Conservation (phyloP, 2,329 filamentous ascomycete genomes). For the Fusarium sp. region DNA sequence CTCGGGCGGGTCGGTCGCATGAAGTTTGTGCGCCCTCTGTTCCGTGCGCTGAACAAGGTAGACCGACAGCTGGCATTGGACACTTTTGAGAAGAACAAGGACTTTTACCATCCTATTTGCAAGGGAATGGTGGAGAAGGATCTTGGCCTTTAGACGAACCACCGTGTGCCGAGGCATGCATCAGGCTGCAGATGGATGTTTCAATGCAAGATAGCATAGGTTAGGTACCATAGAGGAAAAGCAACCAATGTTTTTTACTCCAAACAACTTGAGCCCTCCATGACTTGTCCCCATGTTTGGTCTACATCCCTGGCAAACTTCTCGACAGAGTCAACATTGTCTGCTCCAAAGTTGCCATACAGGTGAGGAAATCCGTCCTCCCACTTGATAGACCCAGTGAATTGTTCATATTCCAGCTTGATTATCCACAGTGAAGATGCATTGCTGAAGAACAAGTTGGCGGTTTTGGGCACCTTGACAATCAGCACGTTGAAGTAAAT, state of each 20-base stretch:
- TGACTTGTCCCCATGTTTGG: slow-evolving; percentile 59
- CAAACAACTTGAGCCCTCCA: slow-evolving; percentile 55
- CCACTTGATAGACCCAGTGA: slow-evolving; percentile 61
- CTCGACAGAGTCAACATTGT: slow-evolving; percentile 59
- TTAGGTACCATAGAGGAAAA: neutral
- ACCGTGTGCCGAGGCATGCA: neutral
- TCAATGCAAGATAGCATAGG: neutral
- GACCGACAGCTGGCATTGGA: slow-evolving; percentile 79
- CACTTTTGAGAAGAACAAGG: slow-evolving; percentile 87
- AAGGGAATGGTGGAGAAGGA: slow-evolving; percentile 88
- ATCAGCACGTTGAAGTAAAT: neutral
- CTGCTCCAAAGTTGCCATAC: slow-evolving; percentile 66
- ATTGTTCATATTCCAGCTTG: slow-evolving; percentile 62
- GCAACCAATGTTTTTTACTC: slow-evolving; percentile 40
- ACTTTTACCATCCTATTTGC: slow-evolving; percentile 97
- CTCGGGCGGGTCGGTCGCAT: slow-evolving; percentile 88
- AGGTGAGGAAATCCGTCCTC: slow-evolving; percentile 69
- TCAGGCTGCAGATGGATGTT: neutral
- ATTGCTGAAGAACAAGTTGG: slow-evolving; percentile 56
- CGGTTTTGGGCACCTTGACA: slow-evolving; percentile 56
- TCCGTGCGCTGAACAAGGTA: slow-evolving; percentile 77
- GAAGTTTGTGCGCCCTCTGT: slow-evolving; percentile 96
- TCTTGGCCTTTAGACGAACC: slow-evolving; percentile 56
- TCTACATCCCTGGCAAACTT: slow-evolving; percentile 58
- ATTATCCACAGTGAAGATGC: slow-evolving; percentile 58